A percentile compares a stretch with the other conserved stretches of the same genome.
Conservation (phyloP, 2,329 filamentous ascomycete species). For the Tetracladium maxilliforme region DNA sequence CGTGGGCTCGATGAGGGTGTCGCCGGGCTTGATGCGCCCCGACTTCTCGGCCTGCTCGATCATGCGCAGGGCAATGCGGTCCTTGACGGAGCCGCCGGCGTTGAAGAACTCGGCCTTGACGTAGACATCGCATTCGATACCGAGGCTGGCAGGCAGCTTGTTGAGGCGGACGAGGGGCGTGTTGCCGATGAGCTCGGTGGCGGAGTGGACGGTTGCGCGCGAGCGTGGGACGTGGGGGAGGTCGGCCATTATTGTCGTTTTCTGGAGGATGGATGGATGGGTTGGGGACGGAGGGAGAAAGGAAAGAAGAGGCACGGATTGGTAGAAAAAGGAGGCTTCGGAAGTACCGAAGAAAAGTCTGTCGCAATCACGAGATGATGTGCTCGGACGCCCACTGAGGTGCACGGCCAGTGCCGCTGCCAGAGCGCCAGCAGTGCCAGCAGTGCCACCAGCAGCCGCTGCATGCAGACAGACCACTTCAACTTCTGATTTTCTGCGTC, state of each 20-base stretch:
- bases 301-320: background rate
- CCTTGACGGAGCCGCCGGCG: slow-evolving; percentile 85
- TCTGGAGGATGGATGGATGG: background rate
- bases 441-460: background rate
- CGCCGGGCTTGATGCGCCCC: slow-evolving; percentile 89
- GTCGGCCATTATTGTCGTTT: background rate
- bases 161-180: slow-evolving; percentile 92
- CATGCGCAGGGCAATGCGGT: slow-evolving; percentile 93
- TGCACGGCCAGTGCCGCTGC: slow-evolving; percentile 6
- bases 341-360: background rate
- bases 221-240: background rate
- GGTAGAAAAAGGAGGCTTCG: background rate
- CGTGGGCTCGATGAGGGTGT: slow-evolving; percentile 94
- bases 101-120: slow-evolving; percentile 91
- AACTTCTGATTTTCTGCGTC: no score
- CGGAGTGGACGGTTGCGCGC: slow-evolving; percentile 32
- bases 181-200: slow-evolving; percentile 83
- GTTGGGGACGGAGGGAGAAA: background rate
- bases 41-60: slow-evolving; percentile 86
- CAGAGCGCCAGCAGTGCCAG: slow-evolving; percentile 3
- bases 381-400: slow-evolving; percentile 4
- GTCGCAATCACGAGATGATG: background rate
- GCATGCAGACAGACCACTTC: background rate
- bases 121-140: slow-evolving; percentile 79
- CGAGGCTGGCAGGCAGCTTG: slow-evolving; percentile 79